Evolutionary conservation across 805 yeast species (phyloP).

Genomic region (Saccharomycopsis fodiens): DNA sequence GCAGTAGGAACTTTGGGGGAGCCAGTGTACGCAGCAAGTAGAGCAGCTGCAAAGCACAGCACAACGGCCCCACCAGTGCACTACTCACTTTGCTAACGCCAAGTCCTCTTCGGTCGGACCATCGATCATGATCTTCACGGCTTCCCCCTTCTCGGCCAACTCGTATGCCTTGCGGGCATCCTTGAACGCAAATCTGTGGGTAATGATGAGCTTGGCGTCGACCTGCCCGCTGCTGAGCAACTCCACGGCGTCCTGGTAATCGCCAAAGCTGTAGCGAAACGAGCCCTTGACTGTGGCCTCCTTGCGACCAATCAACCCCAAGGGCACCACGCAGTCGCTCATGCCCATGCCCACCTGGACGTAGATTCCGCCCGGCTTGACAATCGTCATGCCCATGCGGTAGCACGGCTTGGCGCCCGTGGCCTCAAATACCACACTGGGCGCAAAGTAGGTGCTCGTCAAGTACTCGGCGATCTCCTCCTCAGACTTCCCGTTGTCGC

Average conservation of each 20-base stretch:
- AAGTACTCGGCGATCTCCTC: conserved; percentile 21
- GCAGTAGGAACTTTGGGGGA: too few relatives aligned
- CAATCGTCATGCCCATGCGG: conserved; percentile 52
- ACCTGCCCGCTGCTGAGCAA: conserved; percentile 57
- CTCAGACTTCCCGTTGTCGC: conserved; percentile 32
- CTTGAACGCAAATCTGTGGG: conserved; percentile 64
- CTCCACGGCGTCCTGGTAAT: conserved; percentile 64
- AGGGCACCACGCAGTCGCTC: conserved; percentile 62
- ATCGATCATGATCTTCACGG: conserved; percentile 72
- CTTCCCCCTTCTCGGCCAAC: conserved; percentile 42
- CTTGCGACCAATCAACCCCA: conserved; percentile 57
- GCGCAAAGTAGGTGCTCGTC: conserved; percentile 23
- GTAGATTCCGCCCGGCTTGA: conserved; percentile 61
- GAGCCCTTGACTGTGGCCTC: conserved; percentile 68
- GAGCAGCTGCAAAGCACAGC: too few relatives aligned
- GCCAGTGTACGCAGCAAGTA: too few relatives aligned
- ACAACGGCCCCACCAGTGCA: too few relatives aligned
- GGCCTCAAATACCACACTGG: conserved; percentile 71
- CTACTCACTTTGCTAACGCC: too few relatives aligned
- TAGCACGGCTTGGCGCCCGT: conserved; percentile 79
- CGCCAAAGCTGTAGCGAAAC: conserved; percentile 75
- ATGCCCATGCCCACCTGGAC: conserved; percentile 87
- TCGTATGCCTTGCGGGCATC: conserved; percentile 75
- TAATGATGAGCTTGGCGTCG: conserved; percentile 59
- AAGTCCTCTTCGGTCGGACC: conserved; percentile 44